phyloP scores from a whole-genome alignment of 2,329 filamentous ascomycete genomes.

The Penicillium sp. region DNA sequence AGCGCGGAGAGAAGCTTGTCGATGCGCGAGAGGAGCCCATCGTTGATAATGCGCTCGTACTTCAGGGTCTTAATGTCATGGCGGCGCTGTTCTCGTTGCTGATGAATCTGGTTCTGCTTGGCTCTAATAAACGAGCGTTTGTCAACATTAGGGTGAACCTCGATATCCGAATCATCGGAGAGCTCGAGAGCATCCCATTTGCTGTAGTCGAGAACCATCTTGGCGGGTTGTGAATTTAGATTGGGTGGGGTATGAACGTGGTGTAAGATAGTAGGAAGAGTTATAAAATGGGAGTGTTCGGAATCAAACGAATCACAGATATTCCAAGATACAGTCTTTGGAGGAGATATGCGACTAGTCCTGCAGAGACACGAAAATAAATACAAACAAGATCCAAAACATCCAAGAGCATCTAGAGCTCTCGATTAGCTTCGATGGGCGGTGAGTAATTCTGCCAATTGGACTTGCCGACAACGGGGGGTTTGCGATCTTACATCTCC shows the following conservation, averaged over 20 bases:
- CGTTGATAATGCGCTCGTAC: conserved; percentile 88
- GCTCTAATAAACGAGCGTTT: conserved; percentile 97
- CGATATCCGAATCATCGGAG: conserved; percentile 95
- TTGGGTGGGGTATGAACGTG: conserved; percentile 16
- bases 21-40: conserved; percentile 83
- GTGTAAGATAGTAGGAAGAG: conserved; percentile 6
- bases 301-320: not conserved
- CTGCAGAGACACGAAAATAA: not conserved
- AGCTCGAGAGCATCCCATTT: conserved; percentile 83
- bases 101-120: conserved; percentile 96
- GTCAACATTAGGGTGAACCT: conserved; percentile 98
- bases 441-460: conserved; percentile 27
- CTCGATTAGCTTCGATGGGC: conserved; percentile 37
- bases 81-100: conserved; percentile 80
- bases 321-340: too few relatives aligned
- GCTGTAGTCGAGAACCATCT: conserved; percentile 63
- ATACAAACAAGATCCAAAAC: not conserved
- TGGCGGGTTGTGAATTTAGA: conserved; percentile 15
- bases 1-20: conserved; percentile 73
- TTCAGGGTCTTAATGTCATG: conserved; percentile 87
- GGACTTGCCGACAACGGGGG: conserved; percentile 14
- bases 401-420: conserved; percentile 29
- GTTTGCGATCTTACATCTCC: conserved; percentile 14
- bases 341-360: not conserved
- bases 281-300: not conserved